Conservation (phyloP, 768 basidiomycete species). For the Mycena epipterygia region DNA sequence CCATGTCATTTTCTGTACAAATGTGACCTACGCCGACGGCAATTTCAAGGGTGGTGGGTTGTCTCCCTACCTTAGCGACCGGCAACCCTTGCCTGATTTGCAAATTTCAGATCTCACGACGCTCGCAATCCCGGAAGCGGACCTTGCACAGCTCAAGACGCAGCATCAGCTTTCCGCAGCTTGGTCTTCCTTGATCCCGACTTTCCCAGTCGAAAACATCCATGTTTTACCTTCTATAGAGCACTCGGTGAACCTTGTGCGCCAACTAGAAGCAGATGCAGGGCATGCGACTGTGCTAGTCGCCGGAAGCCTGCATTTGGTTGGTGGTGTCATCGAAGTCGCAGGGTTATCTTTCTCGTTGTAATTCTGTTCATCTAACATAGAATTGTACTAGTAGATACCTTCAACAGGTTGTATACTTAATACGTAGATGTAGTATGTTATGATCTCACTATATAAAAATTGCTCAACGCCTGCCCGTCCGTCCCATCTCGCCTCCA, state of each 20-base stretch:
- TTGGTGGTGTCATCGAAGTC: slow-evolving; percentile 95
- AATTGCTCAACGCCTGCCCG: slow-evolving; percentile 34
- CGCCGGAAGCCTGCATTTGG: slow-evolving; percentile 92
- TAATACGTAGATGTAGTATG: slow-evolving; percentile 22
- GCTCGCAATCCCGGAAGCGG: slow-evolving; percentile 71
- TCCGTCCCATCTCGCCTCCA: slow-evolving; percentile 51
- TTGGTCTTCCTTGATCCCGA: slow-evolving; percentile 76
- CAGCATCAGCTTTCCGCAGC: slow-evolving; percentile 83
- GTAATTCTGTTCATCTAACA: slow-evolving; percentile 43
- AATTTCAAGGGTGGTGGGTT: slow-evolving; percentile 87
- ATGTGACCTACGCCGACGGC: slow-evolving; percentile 94
- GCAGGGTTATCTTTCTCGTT: slow-evolving; percentile 81
- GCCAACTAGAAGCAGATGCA: slow-evolving; percentile 52
- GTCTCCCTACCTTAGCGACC: background rate
- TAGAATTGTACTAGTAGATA: slow-evolving; percentile 31
- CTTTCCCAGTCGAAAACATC: slow-evolving; percentile 71
- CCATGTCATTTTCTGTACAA: slow-evolving; percentile 94
- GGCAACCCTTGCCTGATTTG: slow-evolving; percentile 9
- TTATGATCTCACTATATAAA: slow-evolving; percentile 17
- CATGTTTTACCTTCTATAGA: slow-evolving; percentile 91
- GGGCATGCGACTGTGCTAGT: slow-evolving; percentile 76
- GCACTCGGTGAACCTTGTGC: slow-evolving; percentile 83
- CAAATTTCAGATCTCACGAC: slow-evolving; percentile 78
- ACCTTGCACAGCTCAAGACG: slow-evolving; percentile 75
- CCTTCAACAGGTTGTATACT: slow-evolving; percentile 54